Conservation (phyloP, 345 rosid species). For the Ricinus communis region DNA sequence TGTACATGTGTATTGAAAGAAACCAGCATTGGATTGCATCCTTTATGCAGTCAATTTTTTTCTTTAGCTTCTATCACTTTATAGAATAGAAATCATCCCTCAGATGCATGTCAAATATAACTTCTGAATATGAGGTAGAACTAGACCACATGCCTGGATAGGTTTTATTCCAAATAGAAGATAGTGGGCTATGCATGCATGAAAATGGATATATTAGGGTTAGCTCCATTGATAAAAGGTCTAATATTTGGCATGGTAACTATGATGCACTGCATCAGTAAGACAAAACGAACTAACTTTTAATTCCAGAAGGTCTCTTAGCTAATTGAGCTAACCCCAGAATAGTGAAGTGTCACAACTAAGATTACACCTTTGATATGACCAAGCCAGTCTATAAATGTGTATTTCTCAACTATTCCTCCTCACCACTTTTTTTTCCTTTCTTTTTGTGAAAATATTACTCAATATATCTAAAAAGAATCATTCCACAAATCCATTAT, state of each 20-base stretch:
- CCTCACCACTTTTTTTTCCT: neutral
- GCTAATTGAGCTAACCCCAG: neutral
- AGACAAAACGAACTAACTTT: too few species aligned
- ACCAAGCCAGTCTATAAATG: neutral
- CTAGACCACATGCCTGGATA: too few species aligned
- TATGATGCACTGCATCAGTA: too few species aligned
- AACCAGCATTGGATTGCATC: neutral
- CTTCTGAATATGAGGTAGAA: too few species aligned
- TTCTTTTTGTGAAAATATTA: neutral
- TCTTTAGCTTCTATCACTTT: neutral
- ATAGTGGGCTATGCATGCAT: too few species aligned
- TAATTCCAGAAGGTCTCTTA: too few species aligned
- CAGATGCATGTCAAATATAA: too few species aligned
- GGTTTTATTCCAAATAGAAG: too few species aligned
- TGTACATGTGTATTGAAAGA: neutral
- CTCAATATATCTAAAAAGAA: slow-evolving; percentile 10
- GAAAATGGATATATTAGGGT: too few species aligned
- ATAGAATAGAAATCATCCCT: neutral
- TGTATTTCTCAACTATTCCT: neutral
- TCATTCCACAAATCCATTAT: neutral
- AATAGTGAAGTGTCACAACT: neutral
- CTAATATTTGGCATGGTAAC: too few species aligned
- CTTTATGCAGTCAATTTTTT: neutral
- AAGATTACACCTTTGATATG: neutral
- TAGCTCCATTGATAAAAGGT: too few species aligned